Evolutionary conservation across 208 protist species (phyloP).

Genomic region (Trypanosoma melophagium): DNA sequence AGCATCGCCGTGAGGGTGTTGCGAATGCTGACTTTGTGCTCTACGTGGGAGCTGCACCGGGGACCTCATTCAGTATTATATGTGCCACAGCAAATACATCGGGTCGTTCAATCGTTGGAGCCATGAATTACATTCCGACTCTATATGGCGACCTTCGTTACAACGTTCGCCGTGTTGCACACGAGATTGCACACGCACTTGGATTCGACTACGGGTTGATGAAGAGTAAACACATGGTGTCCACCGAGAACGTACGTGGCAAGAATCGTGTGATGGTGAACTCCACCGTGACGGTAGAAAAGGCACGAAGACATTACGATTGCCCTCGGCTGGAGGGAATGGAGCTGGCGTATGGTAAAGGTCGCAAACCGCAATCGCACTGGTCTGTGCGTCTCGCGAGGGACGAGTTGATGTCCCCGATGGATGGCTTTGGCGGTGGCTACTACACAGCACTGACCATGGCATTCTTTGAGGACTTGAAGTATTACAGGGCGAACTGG

Average conservation of each 20-base stretch:
- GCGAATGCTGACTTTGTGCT: neutral
- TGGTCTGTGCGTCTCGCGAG: conserved; percentile 83
- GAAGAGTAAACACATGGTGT: neutral
- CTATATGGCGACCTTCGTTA: neutral
- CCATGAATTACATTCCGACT: conserved; percentile 21
- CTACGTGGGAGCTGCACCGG: neutral
- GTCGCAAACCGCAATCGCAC: too few species aligned
- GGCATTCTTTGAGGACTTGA: conserved; percentile 71
- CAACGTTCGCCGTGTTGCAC: conserved; percentile 23
- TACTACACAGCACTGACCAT: conserved; percentile 82
- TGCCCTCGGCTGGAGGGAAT: conserved; percentile 56
- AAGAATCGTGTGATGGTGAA: conserved; percentile 8
- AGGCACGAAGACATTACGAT: conserved; percentile 57
- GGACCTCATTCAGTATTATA: neutral
- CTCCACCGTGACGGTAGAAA: conserved; percentile 27
- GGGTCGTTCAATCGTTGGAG: conserved; percentile 27
- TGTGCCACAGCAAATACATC: conserved; percentile 33
- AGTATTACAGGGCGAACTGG: conserved; percentile 78
- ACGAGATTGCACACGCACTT: conserved; percentile 44
- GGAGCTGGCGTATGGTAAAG: too few species aligned
- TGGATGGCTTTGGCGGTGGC: neutral
- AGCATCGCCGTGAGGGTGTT: neutral
- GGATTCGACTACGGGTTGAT: conserved; percentile 29
- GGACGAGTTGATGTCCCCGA: conserved; percentile 84
- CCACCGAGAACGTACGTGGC: neutral